Percentiles rank a stretch among this genome's conserved stretches.
Conservation (phyloP, 352 stramenopile species). For the Globisporangium orthogonon region DNA sequence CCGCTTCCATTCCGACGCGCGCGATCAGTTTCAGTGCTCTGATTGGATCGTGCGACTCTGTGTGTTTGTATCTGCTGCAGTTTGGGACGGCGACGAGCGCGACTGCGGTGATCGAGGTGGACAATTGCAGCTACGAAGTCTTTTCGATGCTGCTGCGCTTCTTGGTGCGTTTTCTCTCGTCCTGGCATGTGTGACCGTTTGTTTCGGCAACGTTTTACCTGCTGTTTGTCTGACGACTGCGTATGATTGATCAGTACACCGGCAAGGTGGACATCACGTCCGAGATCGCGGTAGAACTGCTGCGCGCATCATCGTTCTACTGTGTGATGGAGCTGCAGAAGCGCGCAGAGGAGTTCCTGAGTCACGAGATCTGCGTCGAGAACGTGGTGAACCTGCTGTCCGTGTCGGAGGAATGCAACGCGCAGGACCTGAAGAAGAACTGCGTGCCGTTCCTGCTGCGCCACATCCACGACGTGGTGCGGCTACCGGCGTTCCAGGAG, state of each 20-base stretch:
- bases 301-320: constrained; percentile 76
- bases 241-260: constrained; percentile 61
- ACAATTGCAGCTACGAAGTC: constrained; percentile 87
- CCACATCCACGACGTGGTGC: constrained; percentile 83
- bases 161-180: constrained; percentile 41
- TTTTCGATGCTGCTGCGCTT: constrained; percentile 83
- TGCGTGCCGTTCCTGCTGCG: constrained; percentile 83
- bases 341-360: constrained; percentile 75
- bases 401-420: constrained; percentile 72
- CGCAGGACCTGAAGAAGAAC: constrained; percentile 79
- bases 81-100: constrained; percentile 77
- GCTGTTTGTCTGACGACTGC: neutral
- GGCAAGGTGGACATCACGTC: constrained; percentile 81
- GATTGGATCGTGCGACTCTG: constrained; percentile 10
- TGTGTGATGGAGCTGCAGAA: constrained; percentile 84
- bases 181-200: constrained; percentile 1
- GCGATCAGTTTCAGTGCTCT: constrained; percentile 3
- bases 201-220: neutral
- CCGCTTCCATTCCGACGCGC: constrained; percentile 1
- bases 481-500: constrained; percentile 61
- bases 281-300: constrained; percentile 74
- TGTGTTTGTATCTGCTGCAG: constrained; percentile 22
- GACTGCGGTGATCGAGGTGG: constrained; percentile 83
- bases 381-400: constrained; percentile 77
- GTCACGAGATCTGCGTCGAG: constrained; percentile 68